These are phyloP conservation scores for Melanopsichium pennsylvanicum DNA, from an alignment of 1,284 basidiomycete genomes.

Conservation along the genomic window DNA sequence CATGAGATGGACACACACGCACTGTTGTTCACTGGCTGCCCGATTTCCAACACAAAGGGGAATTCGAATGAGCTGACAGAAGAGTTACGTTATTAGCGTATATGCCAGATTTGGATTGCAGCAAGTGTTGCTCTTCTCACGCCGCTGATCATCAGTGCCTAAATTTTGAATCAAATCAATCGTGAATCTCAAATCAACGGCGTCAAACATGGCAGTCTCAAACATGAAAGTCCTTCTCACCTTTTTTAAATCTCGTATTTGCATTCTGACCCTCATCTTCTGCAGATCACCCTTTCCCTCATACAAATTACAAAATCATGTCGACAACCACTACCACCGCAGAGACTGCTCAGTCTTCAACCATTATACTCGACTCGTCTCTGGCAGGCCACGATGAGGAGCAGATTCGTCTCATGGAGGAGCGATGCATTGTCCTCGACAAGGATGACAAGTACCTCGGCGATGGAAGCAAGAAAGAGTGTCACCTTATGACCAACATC, in stretches of 20 bases:
- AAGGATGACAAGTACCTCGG: constrained; percentile 77
- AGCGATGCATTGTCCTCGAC: constrained; percentile 93
- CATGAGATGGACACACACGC: too few species aligned
- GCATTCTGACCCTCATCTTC: not conserved
- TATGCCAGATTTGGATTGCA: too few species aligned
- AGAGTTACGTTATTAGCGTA: too few species aligned
- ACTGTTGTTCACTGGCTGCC: too few species aligned
- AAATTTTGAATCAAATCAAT: too few species aligned
- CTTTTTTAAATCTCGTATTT: not conserved
- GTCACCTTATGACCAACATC: constrained; percentile 99
- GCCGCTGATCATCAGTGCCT: too few species aligned
- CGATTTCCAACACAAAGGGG: too few species aligned
- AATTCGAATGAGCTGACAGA: too few species aligned
- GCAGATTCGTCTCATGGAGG: constrained; percentile 86
- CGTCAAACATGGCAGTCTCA: too few species aligned
- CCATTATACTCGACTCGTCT: constrained; percentile 38
- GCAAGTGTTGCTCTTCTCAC: too few species aligned
- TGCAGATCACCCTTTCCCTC: not conserved
- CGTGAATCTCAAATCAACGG: too few species aligned
- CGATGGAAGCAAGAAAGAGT: constrained; percentile 85
- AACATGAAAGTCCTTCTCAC: not conserved
- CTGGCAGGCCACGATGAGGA: constrained; percentile 66
- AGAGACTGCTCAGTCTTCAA: constrained; percentile 16
- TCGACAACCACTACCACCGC: constrained; percentile 31
- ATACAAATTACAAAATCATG: constrained; percentile 1